A percentile compares a stretch with the other conserved stretches of the same genome.
Conservation (phyloP, 352 stramenopile species). For the Plasmopara halstedii region DNA sequence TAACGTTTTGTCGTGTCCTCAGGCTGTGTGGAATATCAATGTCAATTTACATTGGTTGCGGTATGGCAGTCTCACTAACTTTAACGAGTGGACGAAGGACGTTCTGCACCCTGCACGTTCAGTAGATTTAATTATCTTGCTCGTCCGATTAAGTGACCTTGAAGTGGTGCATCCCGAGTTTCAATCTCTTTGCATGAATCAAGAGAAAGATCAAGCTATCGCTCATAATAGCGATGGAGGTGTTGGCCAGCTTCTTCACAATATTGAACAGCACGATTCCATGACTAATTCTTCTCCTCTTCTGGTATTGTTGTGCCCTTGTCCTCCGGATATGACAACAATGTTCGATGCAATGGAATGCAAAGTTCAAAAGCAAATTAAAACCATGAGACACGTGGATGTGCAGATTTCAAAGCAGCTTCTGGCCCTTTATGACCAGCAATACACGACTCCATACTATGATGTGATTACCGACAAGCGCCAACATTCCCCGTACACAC, state of each 20-base stretch:
- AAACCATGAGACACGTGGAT: conserved; percentile 16
- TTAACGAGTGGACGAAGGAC: conserved; percentile 22
- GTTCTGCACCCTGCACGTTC: conserved; percentile 4
- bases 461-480: conserved; percentile 39
- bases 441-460: conserved; percentile 31
- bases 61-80: conserved; percentile 39
- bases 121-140: conserved; percentile 41
- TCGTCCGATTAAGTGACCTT: conserved; percentile 55
- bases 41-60: conserved; percentile 44
- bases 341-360: conserved; percentile 7
- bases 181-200: background rate
- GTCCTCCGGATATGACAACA: conserved; percentile 9
- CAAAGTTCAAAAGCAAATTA: conserved; percentile 11
- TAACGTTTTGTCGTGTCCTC: conserved; percentile 5
- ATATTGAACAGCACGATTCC: conserved; percentile 22
- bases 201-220: background rate
- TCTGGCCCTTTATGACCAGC: conserved; percentile 22
- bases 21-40: conserved; percentile 20
- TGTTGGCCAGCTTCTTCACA: conserved; percentile 10
- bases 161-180: conserved; percentile 51
- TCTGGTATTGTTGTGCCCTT: conserved; percentile 35
- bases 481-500: conserved; percentile 60
- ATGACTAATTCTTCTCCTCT: conserved; percentile 13
- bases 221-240: background rate
- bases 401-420: conserved; percentile 19